Evolutionary conservation across 106 monocot genomes (phyloP), one percentile per base, ranked within the genome.

Genomic region (Agapanthus africanus): DNA sequence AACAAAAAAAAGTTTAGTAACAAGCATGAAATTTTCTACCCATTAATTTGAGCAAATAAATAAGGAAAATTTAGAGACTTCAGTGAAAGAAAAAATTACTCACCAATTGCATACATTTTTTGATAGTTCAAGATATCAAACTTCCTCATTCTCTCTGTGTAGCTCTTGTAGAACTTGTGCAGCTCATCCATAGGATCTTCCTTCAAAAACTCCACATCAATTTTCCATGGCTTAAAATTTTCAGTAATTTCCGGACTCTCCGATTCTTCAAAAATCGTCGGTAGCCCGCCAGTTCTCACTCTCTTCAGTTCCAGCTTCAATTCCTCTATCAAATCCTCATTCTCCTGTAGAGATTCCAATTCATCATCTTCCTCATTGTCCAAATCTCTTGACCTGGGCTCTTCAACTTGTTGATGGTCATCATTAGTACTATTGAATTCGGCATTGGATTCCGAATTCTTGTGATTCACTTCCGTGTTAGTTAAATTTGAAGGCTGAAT

Each of bases 61-160:
- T n/a, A n/a, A n/a, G n/a, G n/a, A n/a, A n/a, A n/a, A n/a, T n/a
- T n/a, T n/a, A n/a, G n/a, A n/a, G n/a, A n/a, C n/a, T n/a, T n/a
- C n/a, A n/a, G n/a, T 59, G n/a, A n/a, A n/a, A n/a, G 11, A 23
- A n/a, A 23, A 26, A 6, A 54, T 18, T 26, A 71, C 88, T 79
- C 69, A 97, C 97, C 86, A n/a, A 91, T 81, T 35, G 97, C 86
- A 81, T 89, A 86, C 84, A 97, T 84, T 79, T 97, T 97, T 68
- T 97, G 91, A 73, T 89, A 82, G 57, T 84, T 87, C 72, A 89
- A 72, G 32, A 89, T 81, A 72, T 97, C 91, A 21, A 92, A 63
- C 70, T 84, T 97, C 70, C 86, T 83, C 97, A 97, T 97, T 60
- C 80, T 83, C 59, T 87, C 89, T 42, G 76, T 71, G 40, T 97